Conservation (phyloP, 371 early-diverging fungal species). For the Basidiobolus heterosporus region DNA sequence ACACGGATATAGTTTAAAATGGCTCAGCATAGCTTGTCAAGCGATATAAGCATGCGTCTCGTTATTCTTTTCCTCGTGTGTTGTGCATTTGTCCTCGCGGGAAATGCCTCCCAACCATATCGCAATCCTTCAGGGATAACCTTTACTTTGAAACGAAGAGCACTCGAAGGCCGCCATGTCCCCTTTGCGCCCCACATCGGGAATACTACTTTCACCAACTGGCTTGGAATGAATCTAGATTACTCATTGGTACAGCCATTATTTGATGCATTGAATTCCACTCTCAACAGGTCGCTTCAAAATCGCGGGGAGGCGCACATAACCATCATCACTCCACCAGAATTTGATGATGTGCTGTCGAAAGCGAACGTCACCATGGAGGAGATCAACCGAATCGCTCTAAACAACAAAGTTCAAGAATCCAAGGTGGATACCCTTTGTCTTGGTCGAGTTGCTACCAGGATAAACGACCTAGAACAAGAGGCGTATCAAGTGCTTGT, state of each 20-base stretch:
- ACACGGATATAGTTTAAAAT: too few species aligned
- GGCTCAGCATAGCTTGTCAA: too few species aligned
- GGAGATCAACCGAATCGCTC: constrained; percentile 44
- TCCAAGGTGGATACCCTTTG: constrained; percentile 36
- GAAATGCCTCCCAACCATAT: too few species aligned
- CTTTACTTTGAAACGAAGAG: too few species aligned
- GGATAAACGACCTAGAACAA: constrained; percentile 1
- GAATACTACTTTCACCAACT: constrained; percentile 14
- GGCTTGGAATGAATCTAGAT: constrained; percentile 45
- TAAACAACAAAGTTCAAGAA: constrained; percentile 27
- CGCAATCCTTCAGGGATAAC: too few species aligned
- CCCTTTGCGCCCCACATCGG: constrained; percentile 5
- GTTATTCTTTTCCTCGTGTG: too few species aligned
- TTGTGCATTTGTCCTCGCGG: too few species aligned
- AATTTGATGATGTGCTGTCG: constrained; percentile 32
- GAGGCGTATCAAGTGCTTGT: constrained; percentile 25
- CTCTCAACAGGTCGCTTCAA: constrained; percentile 19
- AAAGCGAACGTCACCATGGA: constrained; percentile 47
- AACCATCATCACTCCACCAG: constrained; percentile 59
- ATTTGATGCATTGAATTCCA: constrained; percentile 29
- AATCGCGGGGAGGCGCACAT: constrained; percentile 57
- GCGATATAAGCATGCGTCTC: too few species aligned
- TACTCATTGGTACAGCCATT: constrained; percentile 33
- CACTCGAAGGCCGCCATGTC: background rate
- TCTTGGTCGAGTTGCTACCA: constrained; percentile 31